Conservation (phyloP, 164 flowering plant genomes). For the Sextonia rubra region DNA sequence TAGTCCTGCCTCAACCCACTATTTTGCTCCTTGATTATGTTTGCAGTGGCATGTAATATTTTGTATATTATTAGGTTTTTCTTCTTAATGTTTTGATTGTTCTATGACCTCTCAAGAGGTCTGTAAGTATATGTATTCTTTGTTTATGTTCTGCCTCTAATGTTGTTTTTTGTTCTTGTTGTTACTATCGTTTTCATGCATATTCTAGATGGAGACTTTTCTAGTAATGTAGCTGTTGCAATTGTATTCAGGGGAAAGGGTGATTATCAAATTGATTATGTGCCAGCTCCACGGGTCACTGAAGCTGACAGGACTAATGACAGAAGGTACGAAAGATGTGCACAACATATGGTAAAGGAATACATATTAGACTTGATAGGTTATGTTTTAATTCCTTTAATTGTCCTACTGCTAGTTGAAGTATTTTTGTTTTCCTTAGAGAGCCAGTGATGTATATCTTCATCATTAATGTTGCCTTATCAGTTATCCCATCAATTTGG, state of each 20-base stretch:
- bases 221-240: background rate
- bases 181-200: background rate
- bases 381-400: background rate
- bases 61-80: too few species aligned
- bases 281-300: constrained; percentile 89
- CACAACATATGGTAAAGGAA: too few species aligned
- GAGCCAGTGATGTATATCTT: too few species aligned
- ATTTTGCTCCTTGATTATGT: too few species aligned
- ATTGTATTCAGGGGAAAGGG: constrained; percentile 66
- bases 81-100: too few species aligned
- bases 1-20: too few species aligned
- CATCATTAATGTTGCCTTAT: too few species aligned
- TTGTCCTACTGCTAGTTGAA: background rate
- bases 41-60: too few species aligned
- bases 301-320: constrained; percentile 92
- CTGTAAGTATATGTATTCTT: too few species aligned
- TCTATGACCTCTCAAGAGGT: too few species aligned
- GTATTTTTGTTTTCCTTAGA: too few species aligned
- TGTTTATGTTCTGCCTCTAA: background rate
- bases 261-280: constrained; percentile 80
- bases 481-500: too few species aligned
- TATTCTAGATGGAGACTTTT: background rate
- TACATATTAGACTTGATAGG: background rate
- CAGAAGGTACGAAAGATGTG: constrained; percentile 39
- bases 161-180: background rate